Conservation (phyloP, 139 green algal species). For the Tetradesmus obliquus region DNA sequence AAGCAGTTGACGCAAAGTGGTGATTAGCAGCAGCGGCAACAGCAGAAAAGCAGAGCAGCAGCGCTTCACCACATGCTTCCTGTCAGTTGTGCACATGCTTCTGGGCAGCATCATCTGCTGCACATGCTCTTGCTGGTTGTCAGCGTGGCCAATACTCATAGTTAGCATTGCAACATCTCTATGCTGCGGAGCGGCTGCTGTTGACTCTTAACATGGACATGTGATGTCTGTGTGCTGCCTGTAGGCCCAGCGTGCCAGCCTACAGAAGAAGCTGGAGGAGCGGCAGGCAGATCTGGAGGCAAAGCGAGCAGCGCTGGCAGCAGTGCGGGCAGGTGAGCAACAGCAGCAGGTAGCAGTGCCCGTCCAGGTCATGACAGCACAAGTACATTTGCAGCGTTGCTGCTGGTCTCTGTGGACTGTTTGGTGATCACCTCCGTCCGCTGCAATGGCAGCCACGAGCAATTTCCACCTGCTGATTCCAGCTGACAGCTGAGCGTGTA, state of each 20-base stretch:
- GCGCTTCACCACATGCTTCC: not conserved
- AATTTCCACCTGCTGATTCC: not conserved
- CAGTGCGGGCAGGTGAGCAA: conserved; percentile 42
- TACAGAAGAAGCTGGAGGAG: conserved; percentile 77
- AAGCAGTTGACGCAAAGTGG: not conserved
- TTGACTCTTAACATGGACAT: not conserved
- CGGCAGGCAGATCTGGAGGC: conserved; percentile 65
- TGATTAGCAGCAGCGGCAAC: not conserved
- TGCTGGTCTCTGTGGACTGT: too few species aligned
- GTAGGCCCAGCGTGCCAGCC: conserved; percentile 57
- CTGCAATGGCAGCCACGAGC: not conserved
- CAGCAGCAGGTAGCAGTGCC: not conserved
- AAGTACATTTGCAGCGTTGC: not conserved
- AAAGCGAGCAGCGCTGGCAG: conserved; percentile 60
- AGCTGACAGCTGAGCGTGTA: not conserved
- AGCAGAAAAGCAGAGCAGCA: not conserved
- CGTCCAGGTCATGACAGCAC: not conserved
- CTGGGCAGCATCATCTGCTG: too few species aligned
- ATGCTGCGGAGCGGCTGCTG: not conserved
- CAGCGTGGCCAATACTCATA: too few species aligned
- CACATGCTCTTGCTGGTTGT: too few species aligned
- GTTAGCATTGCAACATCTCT: too few species aligned
- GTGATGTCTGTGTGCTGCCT: not conserved
- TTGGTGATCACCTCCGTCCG: not conserved
- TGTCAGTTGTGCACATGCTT: not conserved